Conservation (phyloP, 1,284 basidiomycete species). For the Puccinia novopanici region DNA sequence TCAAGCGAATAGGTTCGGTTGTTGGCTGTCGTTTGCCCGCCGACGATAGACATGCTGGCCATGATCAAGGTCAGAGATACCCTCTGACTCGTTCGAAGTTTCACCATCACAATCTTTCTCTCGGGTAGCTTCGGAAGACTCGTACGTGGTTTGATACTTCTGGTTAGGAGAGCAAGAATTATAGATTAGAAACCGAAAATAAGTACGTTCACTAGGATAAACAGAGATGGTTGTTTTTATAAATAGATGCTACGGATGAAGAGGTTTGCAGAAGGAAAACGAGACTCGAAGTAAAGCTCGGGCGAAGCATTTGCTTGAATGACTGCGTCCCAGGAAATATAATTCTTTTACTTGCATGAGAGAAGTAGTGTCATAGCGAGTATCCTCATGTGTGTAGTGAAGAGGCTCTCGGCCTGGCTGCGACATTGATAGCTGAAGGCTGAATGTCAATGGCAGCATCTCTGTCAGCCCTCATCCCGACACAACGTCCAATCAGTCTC, state of each 20-base stretch:
- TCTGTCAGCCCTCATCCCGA: too few relatives aligned
- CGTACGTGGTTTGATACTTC: not conserved
- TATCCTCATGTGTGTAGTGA: not conserved
- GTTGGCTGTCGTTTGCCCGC: not conserved
- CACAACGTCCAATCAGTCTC: too few relatives aligned
- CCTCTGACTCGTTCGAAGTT: not conserved
- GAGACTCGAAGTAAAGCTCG: not conserved
- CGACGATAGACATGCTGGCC: not conserved
- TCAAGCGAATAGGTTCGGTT: slow-evolving; percentile 10
- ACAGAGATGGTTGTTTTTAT: not conserved
- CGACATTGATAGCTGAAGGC: not conserved
- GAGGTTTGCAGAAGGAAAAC: not conserved
- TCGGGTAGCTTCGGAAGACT: not conserved
- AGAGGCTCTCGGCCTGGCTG: not conserved
- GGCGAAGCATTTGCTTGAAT: not conserved
- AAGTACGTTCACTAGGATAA: not conserved
- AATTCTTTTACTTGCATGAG: slow-evolving; percentile 9
- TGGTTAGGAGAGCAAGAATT: not conserved
- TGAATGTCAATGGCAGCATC: too few relatives aligned
- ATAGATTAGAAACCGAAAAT: not conserved
- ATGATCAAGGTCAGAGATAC: not conserved
- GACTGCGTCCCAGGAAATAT: slow-evolving; percentile 9
- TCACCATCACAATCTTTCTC: not conserved
- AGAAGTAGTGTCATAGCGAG: not conserved
- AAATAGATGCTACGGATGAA: not conserved